phyloP scores from a whole-genome alignment of 2,329 filamentous ascomycete species.

The Furcasterigmium sp. region DNA sequence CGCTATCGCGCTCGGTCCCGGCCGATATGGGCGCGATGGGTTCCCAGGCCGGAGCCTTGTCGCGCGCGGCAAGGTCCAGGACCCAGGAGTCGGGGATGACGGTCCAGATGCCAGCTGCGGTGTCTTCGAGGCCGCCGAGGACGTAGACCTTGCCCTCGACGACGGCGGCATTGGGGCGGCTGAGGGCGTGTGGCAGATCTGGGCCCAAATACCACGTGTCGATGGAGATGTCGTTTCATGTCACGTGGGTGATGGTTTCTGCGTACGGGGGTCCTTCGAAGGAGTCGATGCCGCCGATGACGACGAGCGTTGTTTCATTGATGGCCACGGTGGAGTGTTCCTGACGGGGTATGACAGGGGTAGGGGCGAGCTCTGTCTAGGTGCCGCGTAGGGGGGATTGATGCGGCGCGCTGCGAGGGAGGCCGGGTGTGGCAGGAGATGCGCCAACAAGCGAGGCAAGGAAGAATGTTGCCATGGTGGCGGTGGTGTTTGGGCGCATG shows the following conservation, averaged over 20 bases:
- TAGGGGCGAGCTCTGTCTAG: neutral
- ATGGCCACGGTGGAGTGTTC: neutral
- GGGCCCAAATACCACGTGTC: conserved; percentile 21
- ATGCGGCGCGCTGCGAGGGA: too few relatives aligned
- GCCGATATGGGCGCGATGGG: conserved; percentile 18
- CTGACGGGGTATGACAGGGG: neutral
- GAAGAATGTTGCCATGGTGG: too few relatives aligned
- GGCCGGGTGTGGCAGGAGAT: too few relatives aligned
- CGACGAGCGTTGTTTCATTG: neutral
- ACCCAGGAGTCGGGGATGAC: conserved; percentile 20
- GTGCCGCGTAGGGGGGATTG: too few relatives aligned
- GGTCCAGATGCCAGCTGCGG: conserved; percentile 17
- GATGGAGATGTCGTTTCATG: conserved; percentile 22
- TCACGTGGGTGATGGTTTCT: neutral
- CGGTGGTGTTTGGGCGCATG: too few relatives aligned
- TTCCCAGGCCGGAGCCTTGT: too few relatives aligned
- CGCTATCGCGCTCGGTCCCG: conserved; percentile 22
- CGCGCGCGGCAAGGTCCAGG: conserved; percentile 20
- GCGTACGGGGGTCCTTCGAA: neutral
- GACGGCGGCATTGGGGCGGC: conserved; percentile 30
- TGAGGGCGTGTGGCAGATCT: conserved; percentile 21
- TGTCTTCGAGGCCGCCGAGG: conserved; percentile 26
- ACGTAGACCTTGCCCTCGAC: conserved; percentile 30
- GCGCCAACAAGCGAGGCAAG: too few relatives aligned
- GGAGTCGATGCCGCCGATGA: neutral